Evolutionary conservation across 176 grass and related monocot genomes (phyloP).

Genomic region (Melocanna baccifera): DNA sequence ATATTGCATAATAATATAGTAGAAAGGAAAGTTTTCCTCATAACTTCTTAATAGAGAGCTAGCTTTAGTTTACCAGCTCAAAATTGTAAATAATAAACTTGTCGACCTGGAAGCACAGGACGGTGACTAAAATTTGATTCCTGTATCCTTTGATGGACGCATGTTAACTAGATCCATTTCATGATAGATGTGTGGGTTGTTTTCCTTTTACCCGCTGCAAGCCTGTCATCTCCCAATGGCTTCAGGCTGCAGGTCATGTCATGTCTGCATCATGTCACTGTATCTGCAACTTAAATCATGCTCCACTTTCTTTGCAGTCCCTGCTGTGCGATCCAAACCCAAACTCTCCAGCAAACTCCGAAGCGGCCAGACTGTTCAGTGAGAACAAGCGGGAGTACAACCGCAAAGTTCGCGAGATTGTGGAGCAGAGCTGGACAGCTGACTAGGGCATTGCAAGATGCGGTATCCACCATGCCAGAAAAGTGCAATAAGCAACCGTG

Average conservation of each 20-base stretch:
- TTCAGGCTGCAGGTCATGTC: not conserved
- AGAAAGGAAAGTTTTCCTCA: not conserved
- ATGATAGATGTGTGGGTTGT: not conserved
- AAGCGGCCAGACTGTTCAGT: conserved; percentile 86
- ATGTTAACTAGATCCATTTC: not conserved
- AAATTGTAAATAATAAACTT: not conserved
- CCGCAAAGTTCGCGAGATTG: conserved; percentile 80
- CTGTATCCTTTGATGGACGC: not conserved
- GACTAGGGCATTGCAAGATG: conserved; percentile 43
- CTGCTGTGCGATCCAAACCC: conserved; percentile 94
- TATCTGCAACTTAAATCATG: not conserved
- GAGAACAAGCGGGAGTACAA: conserved; percentile 99
- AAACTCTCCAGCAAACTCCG: conserved; percentile 91
- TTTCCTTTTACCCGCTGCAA: not conserved
- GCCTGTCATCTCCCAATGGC: not conserved
- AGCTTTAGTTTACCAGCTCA: not conserved
- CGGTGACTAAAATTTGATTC: not conserved
- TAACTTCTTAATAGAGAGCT: not conserved
- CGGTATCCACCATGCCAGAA: not conserved
- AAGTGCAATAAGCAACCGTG: conserved; percentile 38
- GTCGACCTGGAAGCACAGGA: not conserved
- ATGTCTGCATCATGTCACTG: not conserved
- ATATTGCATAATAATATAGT: not conserved
- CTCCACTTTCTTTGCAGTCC: conserved; percentile 53
- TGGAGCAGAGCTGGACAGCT: conserved; percentile 99